Evolutionary conservation across 495 filamentous ascomycete species (phyloP), one percentile per base, ranked within the genome.

Genomic region (Aspergillus baeticus): DNA sequence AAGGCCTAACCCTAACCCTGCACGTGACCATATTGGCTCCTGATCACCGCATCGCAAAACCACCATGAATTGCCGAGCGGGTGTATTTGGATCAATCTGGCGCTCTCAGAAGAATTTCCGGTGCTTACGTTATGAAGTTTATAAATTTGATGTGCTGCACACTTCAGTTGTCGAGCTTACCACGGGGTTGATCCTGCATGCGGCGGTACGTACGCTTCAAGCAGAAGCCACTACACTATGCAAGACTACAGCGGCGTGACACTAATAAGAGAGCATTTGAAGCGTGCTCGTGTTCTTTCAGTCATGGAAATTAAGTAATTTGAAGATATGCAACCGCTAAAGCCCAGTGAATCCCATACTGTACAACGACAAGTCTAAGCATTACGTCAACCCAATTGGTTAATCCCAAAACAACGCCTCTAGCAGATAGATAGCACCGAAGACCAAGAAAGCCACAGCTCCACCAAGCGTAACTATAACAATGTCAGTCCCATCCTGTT

Each of bases 401-500:
- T 13, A 38, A 35, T 34, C 46, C 62, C 64, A 76, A 51, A 86
- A 91, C 47, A 91, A 67, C 14, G 87, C 89, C 71, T 98, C 94
- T 46, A 89, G 72, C 10, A 96, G 70, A 68, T 98, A 98, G 63
- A 98, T 93, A 47, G 95, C 67, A 35, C 91, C 94, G 63, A 98
- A 98, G 14, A 87, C 72, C 45, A 98, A 72, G 76, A 98, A 98
- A 7, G 93, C 91, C 35, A 84, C 72, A n/a, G 94, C 94, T 53
- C 94, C 95, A 50, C 95, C 95, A 11, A 98, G 78, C 20, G 94
- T 98, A 21, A 98, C 94, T 98, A 62, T 26, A 33, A 17, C 38
- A 45, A 37, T 14, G 35, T 68, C 65, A 72, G 62, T 48, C 50
- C 57, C 57, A 63, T 39, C 36, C 20, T 11, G 17, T 51, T 13